Evolutionary conservation across 2,329 filamentous ascomycete genomes (phyloP), one percentile per base, ranked within the genome.

Genomic region (Cyphellophora europaea): DNA sequence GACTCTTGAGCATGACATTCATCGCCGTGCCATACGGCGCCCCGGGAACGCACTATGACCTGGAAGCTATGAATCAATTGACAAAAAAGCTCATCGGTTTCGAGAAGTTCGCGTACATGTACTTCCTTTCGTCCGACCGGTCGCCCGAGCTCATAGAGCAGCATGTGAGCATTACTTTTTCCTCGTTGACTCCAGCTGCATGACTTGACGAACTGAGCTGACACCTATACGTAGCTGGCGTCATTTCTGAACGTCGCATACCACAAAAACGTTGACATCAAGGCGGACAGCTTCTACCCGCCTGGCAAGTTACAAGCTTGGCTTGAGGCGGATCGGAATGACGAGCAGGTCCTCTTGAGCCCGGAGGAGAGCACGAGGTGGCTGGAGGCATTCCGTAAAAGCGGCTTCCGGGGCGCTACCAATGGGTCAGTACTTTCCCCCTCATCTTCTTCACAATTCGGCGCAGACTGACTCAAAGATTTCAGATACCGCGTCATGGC

Each of bases 161-260:
- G 12, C 43, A 50, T 45, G 51, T 53, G 32, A 33, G 46, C 41
- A 28, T 25, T 2, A 14, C 16, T 27, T 23, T 37, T 29, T 6
- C 19, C 33, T 14, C 8, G n/a, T n/a, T n/a, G n/a, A n/a, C n/a
- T n/a, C n/a, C n/a, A n/a, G n/a, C n/a, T n/a, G n/a, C n/a, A n/a
- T n/a, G n/a, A n/a, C n/a, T n/a, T n/a, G n/a, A n/a, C n/a, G n/a
- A n/a, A n/a, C n/a, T n/a, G n/a, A n/a, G n/a, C n/a, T n/a, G n/a
- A n/a, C n/a, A n/a, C n/a, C n/a, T n/a, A n/a, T n/a, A 15, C 5
- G 6, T 29, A 48, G 37, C 33, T 33, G 13, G 43, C 49, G 1
- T 53, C 51, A 8, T 50, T 52, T 31, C 49, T 49, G 33, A 36
- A 43, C 6, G 33, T 54, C 10, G 49, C 49, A 25, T 53, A 51